Conservation (phyloP, 306 rosid species). For the Biancaea sappan region DNA sequence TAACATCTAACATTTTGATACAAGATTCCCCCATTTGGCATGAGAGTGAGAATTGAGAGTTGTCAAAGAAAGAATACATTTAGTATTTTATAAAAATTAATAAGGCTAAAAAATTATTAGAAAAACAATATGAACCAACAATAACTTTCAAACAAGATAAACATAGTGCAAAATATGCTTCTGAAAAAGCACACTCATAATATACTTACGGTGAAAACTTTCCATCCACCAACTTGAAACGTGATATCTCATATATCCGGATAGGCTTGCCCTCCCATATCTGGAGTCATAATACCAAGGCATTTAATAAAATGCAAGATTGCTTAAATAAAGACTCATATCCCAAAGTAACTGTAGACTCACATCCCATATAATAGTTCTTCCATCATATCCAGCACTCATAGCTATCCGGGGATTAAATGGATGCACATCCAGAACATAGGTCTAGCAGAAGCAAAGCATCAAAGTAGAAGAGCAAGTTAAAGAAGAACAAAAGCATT, state of each 20-base stretch:
- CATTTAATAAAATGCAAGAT: conserved; percentile 32
- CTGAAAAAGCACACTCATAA: conserved; percentile 3
- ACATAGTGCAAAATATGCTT: conserved; percentile 14
- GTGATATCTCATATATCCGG: conserved; percentile 72
- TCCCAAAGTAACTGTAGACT: conserved; percentile 58
- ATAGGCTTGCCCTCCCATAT: conserved; percentile 99
- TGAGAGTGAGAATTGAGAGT: background rate
- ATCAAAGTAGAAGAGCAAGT: conserved; percentile 27
- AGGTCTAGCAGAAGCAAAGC: conserved; percentile 65
- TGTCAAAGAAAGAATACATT: background rate
- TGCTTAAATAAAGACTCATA: no score
- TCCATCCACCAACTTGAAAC: conserved; percentile 92
- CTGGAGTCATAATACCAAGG: conserved; percentile 46
- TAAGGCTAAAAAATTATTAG: background rate
- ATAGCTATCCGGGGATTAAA: conserved; percentile 97
- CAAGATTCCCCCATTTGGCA: background rate
- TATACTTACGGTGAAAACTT: conserved; percentile 97
- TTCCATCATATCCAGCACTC: conserved; percentile 99
- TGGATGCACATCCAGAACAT: conserved; percentile 99
- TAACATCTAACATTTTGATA: background rate
- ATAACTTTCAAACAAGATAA: background rate
- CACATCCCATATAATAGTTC: conserved; percentile 98
- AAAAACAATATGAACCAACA: no score
- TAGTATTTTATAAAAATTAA: background rate
- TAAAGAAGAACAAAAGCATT: conserved; percentile 22